Evolutionary conservation across 2,329 filamentous ascomycete species (phyloP).

Genomic region (Phaeosphaeriaceae sp.): DNA sequence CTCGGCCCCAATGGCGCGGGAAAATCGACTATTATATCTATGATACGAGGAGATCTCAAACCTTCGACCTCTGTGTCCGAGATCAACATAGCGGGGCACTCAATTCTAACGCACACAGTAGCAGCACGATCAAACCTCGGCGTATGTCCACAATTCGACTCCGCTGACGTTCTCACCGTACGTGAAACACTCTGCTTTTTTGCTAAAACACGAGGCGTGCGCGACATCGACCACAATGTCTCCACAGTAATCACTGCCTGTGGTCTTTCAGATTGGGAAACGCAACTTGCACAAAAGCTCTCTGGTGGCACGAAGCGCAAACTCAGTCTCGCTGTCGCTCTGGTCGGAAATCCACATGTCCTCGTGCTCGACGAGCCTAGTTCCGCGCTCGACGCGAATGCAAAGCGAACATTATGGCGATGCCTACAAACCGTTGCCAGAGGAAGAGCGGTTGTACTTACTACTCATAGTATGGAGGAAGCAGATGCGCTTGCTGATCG

Average conservation of each 20-base stretch:
- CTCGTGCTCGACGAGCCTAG: conserved; percentile 90
- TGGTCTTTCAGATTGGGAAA: conserved; percentile 71
- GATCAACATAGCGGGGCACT: conserved; percentile 73
- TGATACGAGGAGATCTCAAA: conserved; percentile 82
- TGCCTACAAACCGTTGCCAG: conserved; percentile 83
- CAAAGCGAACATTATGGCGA: conserved; percentile 87
- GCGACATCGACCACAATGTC: conserved; percentile 77
- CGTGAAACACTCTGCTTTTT: conserved; percentile 85
- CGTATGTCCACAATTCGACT: conserved; percentile 77
- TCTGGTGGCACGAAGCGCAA: conserved; percentile 92
- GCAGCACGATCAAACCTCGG: conserved; percentile 77
- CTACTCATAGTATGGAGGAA: conserved; percentile 91
- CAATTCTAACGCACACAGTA: conserved; percentile 69
- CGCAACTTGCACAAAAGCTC: conserved; percentile 76
- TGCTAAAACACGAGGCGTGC: conserved; percentile 78
- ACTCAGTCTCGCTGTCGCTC: conserved; percentile 82
- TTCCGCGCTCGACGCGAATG: conserved; percentile 82
- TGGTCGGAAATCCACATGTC: conserved; percentile 89
- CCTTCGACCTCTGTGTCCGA: conserved; percentile 71
- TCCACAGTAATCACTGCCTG: conserved; percentile 76
- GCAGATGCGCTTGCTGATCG: conserved; percentile 86
- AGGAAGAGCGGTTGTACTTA: conserved; percentile 78
- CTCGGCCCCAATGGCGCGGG: conserved; percentile 90
- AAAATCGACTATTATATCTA: conserved; percentile 84
- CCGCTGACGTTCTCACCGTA: conserved; percentile 88